phyloP scores from a whole-genome alignment of 208 protist genomes.

The Leishmania martiniquensis region DNA sequence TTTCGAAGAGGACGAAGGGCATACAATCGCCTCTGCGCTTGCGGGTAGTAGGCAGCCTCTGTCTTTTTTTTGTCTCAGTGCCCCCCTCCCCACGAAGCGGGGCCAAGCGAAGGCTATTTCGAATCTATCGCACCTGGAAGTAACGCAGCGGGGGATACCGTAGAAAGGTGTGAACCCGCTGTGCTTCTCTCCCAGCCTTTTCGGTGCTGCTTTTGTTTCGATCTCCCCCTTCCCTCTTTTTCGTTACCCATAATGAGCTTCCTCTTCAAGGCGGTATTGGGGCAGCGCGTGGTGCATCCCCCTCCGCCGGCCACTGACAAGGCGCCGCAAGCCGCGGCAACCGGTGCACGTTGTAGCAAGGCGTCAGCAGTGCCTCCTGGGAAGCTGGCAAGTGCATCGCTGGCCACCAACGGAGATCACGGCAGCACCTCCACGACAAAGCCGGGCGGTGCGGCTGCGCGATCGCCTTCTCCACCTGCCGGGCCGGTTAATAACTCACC shows the following conservation, averaged over 20 bases:
- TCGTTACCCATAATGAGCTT: constrained; percentile 59
- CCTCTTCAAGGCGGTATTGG: constrained; percentile 72
- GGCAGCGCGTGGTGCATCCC: constrained; percentile 81
- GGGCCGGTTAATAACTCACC: not conserved
- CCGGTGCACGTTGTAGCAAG: not conserved
- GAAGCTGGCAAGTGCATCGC: not conserved
- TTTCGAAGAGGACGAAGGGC: not conserved
- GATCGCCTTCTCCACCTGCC: not conserved
- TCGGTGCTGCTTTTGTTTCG: not conserved
- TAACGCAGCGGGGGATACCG: not conserved
- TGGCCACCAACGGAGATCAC: not conserved
- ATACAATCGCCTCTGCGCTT: not conserved
- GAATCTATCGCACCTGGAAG: not conserved
- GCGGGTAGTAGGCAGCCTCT: too few relatives aligned
- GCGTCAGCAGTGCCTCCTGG: not conserved
- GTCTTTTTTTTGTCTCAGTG: constrained; percentile 5
- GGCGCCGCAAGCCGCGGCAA: not conserved
- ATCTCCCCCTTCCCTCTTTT: not conserved
- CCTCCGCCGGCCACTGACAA: not conserved
- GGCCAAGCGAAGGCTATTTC: not conserved
- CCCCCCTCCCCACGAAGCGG: not conserved
- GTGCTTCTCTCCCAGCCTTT: not conserved
- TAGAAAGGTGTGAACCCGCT: not conserved
- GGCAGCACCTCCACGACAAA: not conserved
- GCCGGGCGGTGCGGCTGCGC: not conserved